Conservation (phyloP, 2,329 filamentous ascomycete species). For the Fusarium heterosporum region DNA sequence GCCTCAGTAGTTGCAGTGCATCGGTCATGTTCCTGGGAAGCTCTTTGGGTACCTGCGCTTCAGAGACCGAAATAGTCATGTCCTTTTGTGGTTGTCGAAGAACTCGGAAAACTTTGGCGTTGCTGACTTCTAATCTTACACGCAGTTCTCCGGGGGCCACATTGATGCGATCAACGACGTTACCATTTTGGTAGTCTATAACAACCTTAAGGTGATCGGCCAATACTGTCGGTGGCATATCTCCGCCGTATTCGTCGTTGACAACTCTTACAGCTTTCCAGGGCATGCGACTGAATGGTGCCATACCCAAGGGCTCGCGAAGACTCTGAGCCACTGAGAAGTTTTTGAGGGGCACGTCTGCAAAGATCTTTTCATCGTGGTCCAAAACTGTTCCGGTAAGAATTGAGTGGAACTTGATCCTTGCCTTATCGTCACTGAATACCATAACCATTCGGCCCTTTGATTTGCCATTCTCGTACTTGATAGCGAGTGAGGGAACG, state of each 20-base stretch:
- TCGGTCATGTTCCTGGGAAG: constrained; percentile 71
- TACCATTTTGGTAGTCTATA: constrained; percentile 79
- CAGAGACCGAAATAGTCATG: constrained; percentile 79
- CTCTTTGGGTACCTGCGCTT: constrained; percentile 72
- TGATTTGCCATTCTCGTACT: constrained; percentile 73
- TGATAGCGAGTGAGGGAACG: constrained; percentile 75
- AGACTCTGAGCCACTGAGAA: constrained; percentile 71
- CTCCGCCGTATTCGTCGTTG: constrained; percentile 73
- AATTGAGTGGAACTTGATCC: constrained; percentile 76
- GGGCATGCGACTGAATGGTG: constrained; percentile 62
- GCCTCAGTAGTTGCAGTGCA: constrained; percentile 69
- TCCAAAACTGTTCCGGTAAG: constrained; percentile 78
- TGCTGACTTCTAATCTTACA: constrained; percentile 72
- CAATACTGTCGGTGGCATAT: constrained; percentile 74
- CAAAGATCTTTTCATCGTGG: constrained; percentile 75
- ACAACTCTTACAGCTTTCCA: constrained; percentile 79
- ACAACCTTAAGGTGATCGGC: constrained; percentile 82
- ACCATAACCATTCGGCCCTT: constrained; percentile 81
- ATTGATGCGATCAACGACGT: constrained; percentile 85
- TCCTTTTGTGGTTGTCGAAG: constrained; percentile 81
- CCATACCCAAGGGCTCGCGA: constrained; percentile 61
- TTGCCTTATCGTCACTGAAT: constrained; percentile 79
- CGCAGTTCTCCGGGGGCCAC: constrained; percentile 80
- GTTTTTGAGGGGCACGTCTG: constrained; percentile 74
- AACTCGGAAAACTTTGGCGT: constrained; percentile 72